phyloP scores from a whole-genome alignment of 1,139 yeast species.

The Nakaseomyces sp. region DNA sequence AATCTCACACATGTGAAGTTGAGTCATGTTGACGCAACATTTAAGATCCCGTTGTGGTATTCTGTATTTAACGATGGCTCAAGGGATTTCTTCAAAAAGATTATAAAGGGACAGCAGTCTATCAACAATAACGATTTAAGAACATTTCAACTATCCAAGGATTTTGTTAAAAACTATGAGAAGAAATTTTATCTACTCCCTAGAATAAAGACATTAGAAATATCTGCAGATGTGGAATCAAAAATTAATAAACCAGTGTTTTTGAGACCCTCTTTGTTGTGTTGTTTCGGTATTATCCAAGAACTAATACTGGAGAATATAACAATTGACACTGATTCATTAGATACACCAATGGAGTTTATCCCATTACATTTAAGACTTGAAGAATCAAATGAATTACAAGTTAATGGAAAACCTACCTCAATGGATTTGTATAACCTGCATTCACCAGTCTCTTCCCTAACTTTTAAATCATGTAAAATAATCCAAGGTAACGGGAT shows the following conservation, averaged over 20 bases:
- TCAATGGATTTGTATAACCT: conserved; percentile 21
- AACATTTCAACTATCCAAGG: conserved; percentile 24
- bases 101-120: conserved; percentile 28
- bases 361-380: conserved; percentile 24
- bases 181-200: conserved; percentile 22
- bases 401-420: conserved; percentile 6
- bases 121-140: conserved; percentile 27
- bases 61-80: conserved; percentile 30
- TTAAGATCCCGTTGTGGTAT: conserved; percentile 40
- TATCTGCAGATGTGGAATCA: conserved; percentile 17
- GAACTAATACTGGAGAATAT: conserved; percentile 41
- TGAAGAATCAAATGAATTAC: conserved; percentile 9
- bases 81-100: conserved; percentile 27
- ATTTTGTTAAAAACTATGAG: conserved; percentile 25
- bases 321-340: conserved; percentile 38
- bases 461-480: conserved; percentile 30
- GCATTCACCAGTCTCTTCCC: conserved; percentile 28
- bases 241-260: conserved; percentile 14
- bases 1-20: conserved; percentile 32
- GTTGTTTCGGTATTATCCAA: conserved; percentile 39
- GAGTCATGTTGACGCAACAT: conserved; percentile 44
- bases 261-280: conserved; percentile 35
- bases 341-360: conserved; percentile 33
- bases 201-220: conserved; percentile 23
- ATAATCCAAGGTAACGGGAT: conserved; percentile 33